A percentile compares a stretch with the other conserved stretches of the same genome.
Conservation (phyloP, 495 filamentous ascomycete genomes). For the Penicillium diatomitis region DNA sequence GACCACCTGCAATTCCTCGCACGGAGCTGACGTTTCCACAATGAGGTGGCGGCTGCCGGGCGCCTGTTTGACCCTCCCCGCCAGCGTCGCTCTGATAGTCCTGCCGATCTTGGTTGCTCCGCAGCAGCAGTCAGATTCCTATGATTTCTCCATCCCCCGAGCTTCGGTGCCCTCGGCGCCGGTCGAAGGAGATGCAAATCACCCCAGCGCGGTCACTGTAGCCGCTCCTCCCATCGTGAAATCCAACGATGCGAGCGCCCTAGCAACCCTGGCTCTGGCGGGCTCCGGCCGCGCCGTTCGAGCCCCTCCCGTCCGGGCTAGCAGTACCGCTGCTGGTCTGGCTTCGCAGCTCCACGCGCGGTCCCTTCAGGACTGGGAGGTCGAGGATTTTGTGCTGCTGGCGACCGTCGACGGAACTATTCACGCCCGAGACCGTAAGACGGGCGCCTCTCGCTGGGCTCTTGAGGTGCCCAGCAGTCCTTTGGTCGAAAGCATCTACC, state of each 20-base stretch:
- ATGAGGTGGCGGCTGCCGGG: conserved; percentile 45
- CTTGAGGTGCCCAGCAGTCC: conserved; percentile 68
- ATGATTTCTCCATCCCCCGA: conserved; percentile 24
- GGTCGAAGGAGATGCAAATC: conserved; percentile 13
- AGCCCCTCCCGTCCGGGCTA: conserved; percentile 69
- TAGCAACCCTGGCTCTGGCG: conserved; percentile 89
- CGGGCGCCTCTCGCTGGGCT: conserved; percentile 73
- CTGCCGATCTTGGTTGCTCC: conserved; percentile 38
- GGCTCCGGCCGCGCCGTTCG: conserved; percentile 60
- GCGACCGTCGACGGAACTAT: conserved; percentile 97
- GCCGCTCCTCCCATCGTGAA: conserved; percentile 29
- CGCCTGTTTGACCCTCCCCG: conserved; percentile 37
- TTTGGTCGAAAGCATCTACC: conserved; percentile 83
- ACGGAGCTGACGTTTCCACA: conserved; percentile 26
- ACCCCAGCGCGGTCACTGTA: conserved; percentile 8
- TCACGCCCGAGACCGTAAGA: conserved; percentile 84
- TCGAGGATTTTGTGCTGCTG: conserved; percentile 98
- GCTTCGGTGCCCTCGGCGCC: conserved; percentile 25
- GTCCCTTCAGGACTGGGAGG: conserved; percentile 96
- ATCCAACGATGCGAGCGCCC: conserved; percentile 81
- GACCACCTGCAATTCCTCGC: background rate
- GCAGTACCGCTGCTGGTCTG: conserved; percentile 56
- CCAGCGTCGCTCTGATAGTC: conserved; percentile 40
- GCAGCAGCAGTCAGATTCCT: conserved; percentile 38
- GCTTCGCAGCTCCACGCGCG: conserved; percentile 80